phyloP scores from a whole-genome alignment of 1,284 basidiomycete genomes.

The Ganoderma meredithae region DNA sequence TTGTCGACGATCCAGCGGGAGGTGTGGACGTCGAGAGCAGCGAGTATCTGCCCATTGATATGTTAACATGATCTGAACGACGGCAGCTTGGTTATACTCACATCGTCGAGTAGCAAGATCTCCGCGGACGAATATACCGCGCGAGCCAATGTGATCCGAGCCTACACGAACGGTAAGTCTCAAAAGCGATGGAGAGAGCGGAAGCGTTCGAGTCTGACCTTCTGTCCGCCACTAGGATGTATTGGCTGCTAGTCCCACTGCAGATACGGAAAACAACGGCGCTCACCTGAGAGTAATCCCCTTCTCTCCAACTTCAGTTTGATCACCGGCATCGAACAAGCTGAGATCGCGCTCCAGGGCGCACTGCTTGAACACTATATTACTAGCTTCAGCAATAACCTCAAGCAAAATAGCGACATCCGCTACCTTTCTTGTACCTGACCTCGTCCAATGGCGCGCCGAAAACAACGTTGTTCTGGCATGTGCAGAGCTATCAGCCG shows the following conservation, averaged over 20 bases:
- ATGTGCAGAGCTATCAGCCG: neutral
- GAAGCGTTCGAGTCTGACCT: slow-evolving; percentile 37
- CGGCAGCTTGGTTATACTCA: slow-evolving; percentile 36
- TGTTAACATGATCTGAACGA: neutral
- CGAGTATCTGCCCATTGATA: slow-evolving; percentile 46
- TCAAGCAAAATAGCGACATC: neutral
- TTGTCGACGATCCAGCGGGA: slow-evolving; percentile 81
- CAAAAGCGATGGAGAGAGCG: no score
- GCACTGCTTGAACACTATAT: slow-evolving; percentile 66
- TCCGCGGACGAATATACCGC: slow-evolving; percentile 72
- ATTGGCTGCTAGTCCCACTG: slow-evolving; percentile 23
- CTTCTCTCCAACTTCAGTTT: slow-evolving; percentile 76
- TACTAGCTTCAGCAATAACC: slow-evolving; percentile 42
- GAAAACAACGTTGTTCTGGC: slow-evolving; percentile 53
- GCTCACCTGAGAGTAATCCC: slow-evolving; percentile 60
- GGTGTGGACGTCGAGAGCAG: slow-evolving; percentile 70
- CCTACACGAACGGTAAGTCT: slow-evolving; percentile 44
- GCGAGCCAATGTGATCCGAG: slow-evolving; percentile 76
- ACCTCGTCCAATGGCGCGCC: slow-evolving; percentile 51
- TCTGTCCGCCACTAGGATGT: slow-evolving; percentile 69
- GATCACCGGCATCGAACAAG: slow-evolving; percentile 76
- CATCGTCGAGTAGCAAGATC: slow-evolving; percentile 72
- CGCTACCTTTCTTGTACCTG: slow-evolving; percentile 50
- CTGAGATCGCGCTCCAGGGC: slow-evolving; percentile 68
- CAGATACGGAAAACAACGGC: neutral